Evolutionary conservation across 192 early-diverging fungal species (phyloP), one percentile per base, ranked within the genome.

Genomic region (Gryganskiella cystojenkinii): DNA sequence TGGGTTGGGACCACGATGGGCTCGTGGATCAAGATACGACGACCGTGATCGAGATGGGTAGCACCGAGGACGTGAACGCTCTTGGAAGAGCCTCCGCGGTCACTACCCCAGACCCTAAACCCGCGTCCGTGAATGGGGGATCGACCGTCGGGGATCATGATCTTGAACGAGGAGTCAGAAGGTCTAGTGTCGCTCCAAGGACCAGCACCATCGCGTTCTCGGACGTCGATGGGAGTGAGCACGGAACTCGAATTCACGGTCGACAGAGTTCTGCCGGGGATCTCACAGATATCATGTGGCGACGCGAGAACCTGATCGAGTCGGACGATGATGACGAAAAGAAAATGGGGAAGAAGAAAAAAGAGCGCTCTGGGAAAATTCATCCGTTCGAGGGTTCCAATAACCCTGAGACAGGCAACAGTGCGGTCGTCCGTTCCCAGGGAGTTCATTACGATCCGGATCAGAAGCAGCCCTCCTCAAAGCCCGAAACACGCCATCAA

Each of bases 271-370:
- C 59, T 15, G 47, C 47, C 7, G 68, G 60, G 27, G 68, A 53
- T 28, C 25, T 56, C 52, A 65, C 44, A n/a, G 35, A 47, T 34
- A 61, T 65, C 65, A 40, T 65, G 50, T 56, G 67, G 61, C 30
- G 67, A 45, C 67, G 67, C 5, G 63, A 65, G 30, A 53, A 50
- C n/a, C 27, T 65, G 27, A 65, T 65, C 52, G 63, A 65, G 42
- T 55, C 51, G 34, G 52, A 56, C 3, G 42, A 65, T 17, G 63
- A 65, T 3, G 61, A 43, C n/a, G 25, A 65, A 20, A 65, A 55
- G 27, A 13, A n/a, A 10, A 17, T n/a, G n/a, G n/a, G 20, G 22
- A 59, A 59, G 42, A 59, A 28, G 24, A 42, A 14, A 24, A 27
- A 9, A 1, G 7, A 25, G 22, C 17, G 34, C 40, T 35, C 33